Evolutionary conservation across 129 eudicot genomes (phyloP).

Genomic region (Erigeron canadensis): DNA sequence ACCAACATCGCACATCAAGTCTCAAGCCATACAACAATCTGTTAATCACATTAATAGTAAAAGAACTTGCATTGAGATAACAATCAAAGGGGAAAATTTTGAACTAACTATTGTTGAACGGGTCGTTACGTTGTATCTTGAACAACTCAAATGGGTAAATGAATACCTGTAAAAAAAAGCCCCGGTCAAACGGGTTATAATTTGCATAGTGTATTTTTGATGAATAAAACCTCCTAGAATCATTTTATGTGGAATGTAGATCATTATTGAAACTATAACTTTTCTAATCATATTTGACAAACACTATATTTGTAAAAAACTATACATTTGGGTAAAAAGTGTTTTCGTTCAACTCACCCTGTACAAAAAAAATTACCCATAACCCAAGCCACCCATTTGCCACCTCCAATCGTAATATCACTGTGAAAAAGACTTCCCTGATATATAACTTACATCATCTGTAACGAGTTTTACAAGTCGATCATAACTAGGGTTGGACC

Average conservation of each 20-base stretch:
- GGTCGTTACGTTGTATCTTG: background rate
- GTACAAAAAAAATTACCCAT: background rate
- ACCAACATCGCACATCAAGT: too few species aligned
- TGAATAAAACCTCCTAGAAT: background rate
- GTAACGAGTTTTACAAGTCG: constrained; percentile 43
- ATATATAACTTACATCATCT: constrained; percentile 45
- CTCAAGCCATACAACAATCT: constrained; percentile 41
- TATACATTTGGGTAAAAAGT: background rate
- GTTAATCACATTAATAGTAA: constrained; percentile 8
- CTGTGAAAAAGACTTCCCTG: background rate
- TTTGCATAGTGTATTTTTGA: background rate
- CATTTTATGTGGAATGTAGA: background rate
- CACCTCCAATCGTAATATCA: background rate
- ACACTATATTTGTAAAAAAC: background rate
- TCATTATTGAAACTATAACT: background rate
- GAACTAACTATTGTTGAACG: background rate
- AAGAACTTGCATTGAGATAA: background rate
- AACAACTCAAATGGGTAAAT: background rate
- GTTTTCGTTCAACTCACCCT: background rate
- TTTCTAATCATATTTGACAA: background rate
- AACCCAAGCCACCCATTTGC: background rate
- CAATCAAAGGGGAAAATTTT: background rate
- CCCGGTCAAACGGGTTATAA: background rate
- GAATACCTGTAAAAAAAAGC: background rate
- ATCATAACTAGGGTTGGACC: constrained; percentile 52